phyloP scores from a whole-genome alignment of 345 rosid species.

The Pistacia vera region DNA sequence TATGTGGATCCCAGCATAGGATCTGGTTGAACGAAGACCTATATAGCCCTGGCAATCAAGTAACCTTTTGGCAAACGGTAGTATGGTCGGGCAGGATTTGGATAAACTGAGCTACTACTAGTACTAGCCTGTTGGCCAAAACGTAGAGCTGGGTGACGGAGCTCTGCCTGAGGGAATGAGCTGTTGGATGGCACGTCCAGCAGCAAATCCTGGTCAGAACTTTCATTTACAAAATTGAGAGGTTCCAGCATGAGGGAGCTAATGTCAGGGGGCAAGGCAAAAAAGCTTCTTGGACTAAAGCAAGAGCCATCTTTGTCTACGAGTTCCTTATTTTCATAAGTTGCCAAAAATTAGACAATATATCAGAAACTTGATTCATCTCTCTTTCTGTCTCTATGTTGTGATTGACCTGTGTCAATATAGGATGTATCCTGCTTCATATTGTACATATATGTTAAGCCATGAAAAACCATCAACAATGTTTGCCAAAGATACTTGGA shows the following conservation, averaged over 20 bases:
- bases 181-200: conserved; percentile 79
- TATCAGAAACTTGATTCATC: too few relatives aligned
- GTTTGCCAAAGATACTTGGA: neutral
- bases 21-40: conserved; percentile 26
- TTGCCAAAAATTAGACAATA: conserved; percentile 10
- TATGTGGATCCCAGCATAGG: conserved; percentile 21
- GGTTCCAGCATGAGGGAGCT: conserved; percentile 62
- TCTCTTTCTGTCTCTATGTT: conserved; percentile 32
- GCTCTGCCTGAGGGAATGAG: conserved; percentile 92
- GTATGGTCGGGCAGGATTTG: conserved; percentile 42
- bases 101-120: conserved; percentile 60
- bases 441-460: neutral
- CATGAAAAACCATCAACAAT: neutral
- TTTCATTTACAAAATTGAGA: conserved; percentile 52
- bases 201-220: conserved; percentile 79
- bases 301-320: conserved; percentile 62
- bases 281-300: conserved; percentile 74
- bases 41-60: conserved; percentile 24
- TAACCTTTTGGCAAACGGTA: conserved; percentile 16
- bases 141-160: conserved; percentile 56
- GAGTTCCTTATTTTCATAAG: conserved; percentile 57
- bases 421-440: neutral
- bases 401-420: neutral
- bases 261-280: conserved; percentile 67
- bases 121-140: conserved; percentile 25